phyloP scores from a whole-genome alignment of 345 rosid species.

The Euphorbia tirucalli region DNA sequence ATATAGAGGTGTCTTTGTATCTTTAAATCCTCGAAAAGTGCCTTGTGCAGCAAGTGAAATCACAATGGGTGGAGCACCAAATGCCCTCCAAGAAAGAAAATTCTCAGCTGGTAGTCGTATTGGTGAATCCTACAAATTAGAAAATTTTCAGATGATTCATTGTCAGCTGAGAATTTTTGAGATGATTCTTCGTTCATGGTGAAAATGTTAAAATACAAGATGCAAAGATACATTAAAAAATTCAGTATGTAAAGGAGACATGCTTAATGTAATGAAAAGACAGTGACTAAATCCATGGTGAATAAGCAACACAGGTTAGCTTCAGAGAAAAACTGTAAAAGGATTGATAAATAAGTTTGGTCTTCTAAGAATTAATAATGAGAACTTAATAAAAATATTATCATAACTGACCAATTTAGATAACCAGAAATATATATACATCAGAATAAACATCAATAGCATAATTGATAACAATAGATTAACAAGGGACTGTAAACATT shows the following conservation, averaged over 20 bases:
- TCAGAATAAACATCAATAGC: neutral
- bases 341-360: neutral
- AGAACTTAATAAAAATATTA: neutral
- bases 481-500: neutral
- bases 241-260: neutral
- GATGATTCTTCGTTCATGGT: slow-evolving; percentile 1
- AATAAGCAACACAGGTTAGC: neutral
- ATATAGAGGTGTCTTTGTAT: slow-evolving; percentile 84
- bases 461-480: neutral
- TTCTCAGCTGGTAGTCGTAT: slow-evolving; percentile 82
- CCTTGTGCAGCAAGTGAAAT: slow-evolving; percentile 96
- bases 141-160: slow-evolving; percentile 1
- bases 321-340: neutral
- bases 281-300: neutral
- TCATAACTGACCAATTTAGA: neutral
- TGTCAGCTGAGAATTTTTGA: too few species aligned
- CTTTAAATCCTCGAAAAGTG: slow-evolving; percentile 90
- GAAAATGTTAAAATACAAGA: neutral
- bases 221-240: slow-evolving; percentile 1
- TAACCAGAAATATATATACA: neutral
- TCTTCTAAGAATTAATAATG: neutral
- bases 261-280: neutral
- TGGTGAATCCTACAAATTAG: slow-evolving; percentile 67
- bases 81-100: slow-evolving; percentile 71
- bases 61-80: slow-evolving; percentile 93